Evolutionary conservation across 2,329 filamentous ascomycete genomes (phyloP), one percentile per base, ranked within the genome.

Genomic region (Whalleya microplaca): DNA sequence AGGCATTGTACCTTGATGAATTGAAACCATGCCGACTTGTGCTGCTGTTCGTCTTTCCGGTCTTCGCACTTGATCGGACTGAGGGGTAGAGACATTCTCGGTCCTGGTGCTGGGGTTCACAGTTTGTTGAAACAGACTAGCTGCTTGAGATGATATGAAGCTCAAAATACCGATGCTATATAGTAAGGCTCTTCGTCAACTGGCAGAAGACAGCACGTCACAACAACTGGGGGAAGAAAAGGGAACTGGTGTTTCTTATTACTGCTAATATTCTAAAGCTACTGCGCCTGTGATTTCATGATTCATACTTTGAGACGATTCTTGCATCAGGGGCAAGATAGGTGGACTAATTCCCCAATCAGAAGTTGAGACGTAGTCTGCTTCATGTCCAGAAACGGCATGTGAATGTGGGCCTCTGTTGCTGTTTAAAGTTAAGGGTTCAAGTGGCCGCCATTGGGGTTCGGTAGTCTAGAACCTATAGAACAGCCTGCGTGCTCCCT

Each of bases 1-100:
- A 32, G 23, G 23, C 14, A 19, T 21, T 41, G 8, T 64, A 67
- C 66, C 64, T 69, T 69, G 45, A 69, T 64, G 50, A 69, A 69
- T 49, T 69, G 66, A 41, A 69, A 61, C 66, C 66, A 69, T 18
- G 65, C 65, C n/a, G 65, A 69, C 32, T 66, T 69, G 40, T 65
- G 54, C 29, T 64, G 63, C 21, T 67, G 61, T 23, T 68, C 64
- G 18, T 60, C 60, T 51, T 41, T 63, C 48, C 63, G 62, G 6
- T 68, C 64, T 42, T 66, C 66, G 55, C 60, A 67, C 48, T 47
- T 56, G 8, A 56, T 29, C 18, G 58, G 53, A 5, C 53, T 19
- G 16, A 61, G 37, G 21, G 51, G 41, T 45, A 65, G 49, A 47
- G 63, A 61, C 63, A 65, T 65, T 10, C 54, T 47, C 27, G 16